Evolutionary conservation across 768 basidiomycete genomes (phyloP).

Genomic region (Mrakia frigida): DNA sequence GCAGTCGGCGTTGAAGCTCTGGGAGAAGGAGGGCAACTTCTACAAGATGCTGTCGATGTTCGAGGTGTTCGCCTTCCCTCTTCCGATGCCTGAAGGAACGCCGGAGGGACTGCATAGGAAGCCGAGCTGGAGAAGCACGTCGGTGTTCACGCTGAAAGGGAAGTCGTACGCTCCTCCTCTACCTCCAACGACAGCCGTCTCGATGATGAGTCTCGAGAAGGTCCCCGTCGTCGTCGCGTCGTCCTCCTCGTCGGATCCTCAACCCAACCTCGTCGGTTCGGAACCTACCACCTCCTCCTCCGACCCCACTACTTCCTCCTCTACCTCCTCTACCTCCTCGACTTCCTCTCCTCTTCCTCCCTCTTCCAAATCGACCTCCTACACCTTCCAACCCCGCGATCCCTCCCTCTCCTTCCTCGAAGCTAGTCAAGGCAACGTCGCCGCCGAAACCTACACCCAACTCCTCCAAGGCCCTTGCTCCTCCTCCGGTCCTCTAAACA

Average conservation of each 20-base stretch:
- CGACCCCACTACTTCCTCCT: neutral
- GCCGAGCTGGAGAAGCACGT: neutral
- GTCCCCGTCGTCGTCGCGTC: neutral
- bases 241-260: neutral
- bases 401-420: neutral
- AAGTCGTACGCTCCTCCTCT: conserved; percentile 14
- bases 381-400: conserved; percentile 1
- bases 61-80: conserved; percentile 21
- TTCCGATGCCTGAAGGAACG: neutral
- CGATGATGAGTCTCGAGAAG: conserved; percentile 7
- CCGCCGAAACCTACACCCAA: neutral
- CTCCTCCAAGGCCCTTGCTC: conserved; percentile 16
- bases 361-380: neutral
- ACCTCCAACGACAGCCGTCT: conserved; percentile 3
- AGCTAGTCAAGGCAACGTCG: neutral
- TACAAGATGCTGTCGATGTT: conserved; percentile 14
- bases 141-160: neutral
- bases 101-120: neutral
- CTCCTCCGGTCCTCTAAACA: neutral
- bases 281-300: neutral
- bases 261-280: neutral
- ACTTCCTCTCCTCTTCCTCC: neutral
- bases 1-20: conserved; percentile 64
- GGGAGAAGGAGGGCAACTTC: conserved; percentile 16
- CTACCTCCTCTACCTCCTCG: neutral